Evolutionary conservation across 2,329 filamentous ascomycete species (phyloP).

Genomic region (Phaeosphaeriaceae sp.): DNA sequence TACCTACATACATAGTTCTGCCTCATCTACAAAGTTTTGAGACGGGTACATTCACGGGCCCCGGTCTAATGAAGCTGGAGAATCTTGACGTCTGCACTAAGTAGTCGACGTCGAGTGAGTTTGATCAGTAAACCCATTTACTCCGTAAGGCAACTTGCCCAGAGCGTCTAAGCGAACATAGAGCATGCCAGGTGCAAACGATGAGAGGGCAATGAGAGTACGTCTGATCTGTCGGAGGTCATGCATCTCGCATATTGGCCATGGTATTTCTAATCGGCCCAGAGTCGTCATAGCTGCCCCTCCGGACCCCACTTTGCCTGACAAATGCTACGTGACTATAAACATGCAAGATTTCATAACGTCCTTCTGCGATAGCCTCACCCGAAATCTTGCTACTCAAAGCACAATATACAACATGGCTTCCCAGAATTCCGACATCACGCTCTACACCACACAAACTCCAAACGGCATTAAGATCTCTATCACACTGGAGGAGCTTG

Average conservation of each 20-base stretch:
- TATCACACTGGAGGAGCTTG: conserved; percentile 85
- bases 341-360: not conserved
- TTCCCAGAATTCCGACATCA: conserved; percentile 66
- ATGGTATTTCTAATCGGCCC: conserved; percentile 33
- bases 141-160: not conserved
- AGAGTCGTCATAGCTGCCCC: conserved; percentile 36
- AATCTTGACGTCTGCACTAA: no score
- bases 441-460: conserved; percentile 81
- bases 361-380: not conserved
- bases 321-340: conserved; percentile 2
- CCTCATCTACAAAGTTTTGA: not conserved
- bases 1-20: not conserved
- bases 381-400: not conserved
- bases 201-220: no score
- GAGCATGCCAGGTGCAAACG: no score
- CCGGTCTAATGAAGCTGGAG: no score
- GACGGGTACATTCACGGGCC: no score
- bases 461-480: conserved; percentile 92
- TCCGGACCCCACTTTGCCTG: conserved; percentile 25
- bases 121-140: no score
- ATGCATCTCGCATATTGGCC: not conserved
- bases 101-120: no score
- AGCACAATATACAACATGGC: conserved; percentile 21
- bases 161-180: not conserved
- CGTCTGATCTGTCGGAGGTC: not conserved